Base-by-base conservation (phyloP, 257 asterid genomes). In the Primulina eburnea region DNA sequence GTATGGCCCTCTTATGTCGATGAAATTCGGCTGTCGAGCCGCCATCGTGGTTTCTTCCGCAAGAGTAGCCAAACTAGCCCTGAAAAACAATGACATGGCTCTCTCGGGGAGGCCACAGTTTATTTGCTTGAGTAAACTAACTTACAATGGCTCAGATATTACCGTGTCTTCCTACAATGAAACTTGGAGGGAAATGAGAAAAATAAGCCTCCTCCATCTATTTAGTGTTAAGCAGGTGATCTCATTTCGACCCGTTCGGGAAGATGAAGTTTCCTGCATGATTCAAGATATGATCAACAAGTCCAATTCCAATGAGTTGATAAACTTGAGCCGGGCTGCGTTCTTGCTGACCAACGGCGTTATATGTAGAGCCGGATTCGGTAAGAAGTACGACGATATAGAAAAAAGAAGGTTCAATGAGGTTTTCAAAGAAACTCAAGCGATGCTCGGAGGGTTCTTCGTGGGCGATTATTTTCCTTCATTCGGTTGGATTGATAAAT, bases 401-500 rank as follows among this genome's bases (percentile, higher is more conserved):
- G 77, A 40, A 0, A 40, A n/a, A 10, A 65, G 60, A 24, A 57
- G 33, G 17, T 69, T 69, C 26, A 14, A 58, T 16, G 20, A 69
- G 4, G 29, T 75, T 24, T n/a, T 70, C 8, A 8, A 37, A 8
- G 64, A 75, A 37, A 20, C 26, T 29, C 76, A 75, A 16, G 20
- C 16, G 16, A 0, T 70, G 50, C 2, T 57, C 18, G 68, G 8
- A 8, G 30, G 29, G 4, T 63, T 70, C 62, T 70, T 34, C 18
- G 28, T 70, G 2, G 52, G 37, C 2, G 79, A 75, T 59, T 64
- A 64, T 52, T 37, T 63, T 8, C 76, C 79, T 8, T 47, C 14
- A 2, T 38, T 75, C 9, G 62, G 75, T 26, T 75, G 79, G 79
- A 52, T 75, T n/a, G 79, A 75, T 20, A 69, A 40, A 47, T 35